Evolutionary conservation across 352 stramenopile species (phyloP).

Genomic region (Pythium monospermum): DNA sequence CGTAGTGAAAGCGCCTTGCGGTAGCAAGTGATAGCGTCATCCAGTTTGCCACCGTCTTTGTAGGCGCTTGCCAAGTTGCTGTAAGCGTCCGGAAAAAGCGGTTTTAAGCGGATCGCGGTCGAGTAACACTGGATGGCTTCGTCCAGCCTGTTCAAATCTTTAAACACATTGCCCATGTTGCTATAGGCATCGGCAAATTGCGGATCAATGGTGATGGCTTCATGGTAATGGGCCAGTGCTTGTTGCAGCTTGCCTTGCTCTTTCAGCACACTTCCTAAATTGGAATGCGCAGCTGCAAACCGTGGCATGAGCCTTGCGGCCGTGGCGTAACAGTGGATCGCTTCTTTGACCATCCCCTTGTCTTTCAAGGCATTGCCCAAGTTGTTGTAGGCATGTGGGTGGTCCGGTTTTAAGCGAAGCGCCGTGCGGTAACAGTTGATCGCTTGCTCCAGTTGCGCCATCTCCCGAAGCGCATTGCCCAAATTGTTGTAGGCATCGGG

Average conservation of each 20-base stretch:
- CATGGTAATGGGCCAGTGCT: conserved; percentile 92
- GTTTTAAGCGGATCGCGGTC: conserved; percentile 88
- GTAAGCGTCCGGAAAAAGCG: conserved; percentile 88
- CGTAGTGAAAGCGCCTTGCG: conserved; percentile 87
- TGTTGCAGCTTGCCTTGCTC: conserved; percentile 92
- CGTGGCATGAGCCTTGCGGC: conserved; percentile 86
- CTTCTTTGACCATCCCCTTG: conserved; percentile 90
- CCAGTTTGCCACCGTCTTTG: conserved; percentile 85
- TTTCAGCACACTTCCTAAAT: conserved; percentile 93
- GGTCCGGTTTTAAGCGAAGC: conserved; percentile 87
- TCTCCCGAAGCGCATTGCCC: conserved; percentile 87
- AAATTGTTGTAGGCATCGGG: conserved; percentile 94
- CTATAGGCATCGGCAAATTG: conserved; percentile 90
- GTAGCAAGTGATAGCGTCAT: conserved; percentile 92
- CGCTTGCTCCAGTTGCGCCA: conserved; percentile 71
- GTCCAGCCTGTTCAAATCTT: conserved; percentile 83
- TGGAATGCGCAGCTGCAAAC: conserved; percentile 91
- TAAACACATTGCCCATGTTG: conserved; percentile 95
- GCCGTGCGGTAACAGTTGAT: conserved; percentile 88
- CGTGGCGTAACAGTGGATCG: conserved; percentile 93
- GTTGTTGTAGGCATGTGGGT: conserved; percentile 94
- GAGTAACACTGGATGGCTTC: conserved; percentile 90
- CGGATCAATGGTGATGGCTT: conserved; percentile 91
- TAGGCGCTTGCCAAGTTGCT: conserved; percentile 91
- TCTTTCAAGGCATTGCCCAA: conserved; percentile 91